Evolutionary conservation across 2,329 filamentous ascomycete species (phyloP), one percentile per base, ranked within the genome.

Genomic region (Calonectria hongkongensis): DNA sequence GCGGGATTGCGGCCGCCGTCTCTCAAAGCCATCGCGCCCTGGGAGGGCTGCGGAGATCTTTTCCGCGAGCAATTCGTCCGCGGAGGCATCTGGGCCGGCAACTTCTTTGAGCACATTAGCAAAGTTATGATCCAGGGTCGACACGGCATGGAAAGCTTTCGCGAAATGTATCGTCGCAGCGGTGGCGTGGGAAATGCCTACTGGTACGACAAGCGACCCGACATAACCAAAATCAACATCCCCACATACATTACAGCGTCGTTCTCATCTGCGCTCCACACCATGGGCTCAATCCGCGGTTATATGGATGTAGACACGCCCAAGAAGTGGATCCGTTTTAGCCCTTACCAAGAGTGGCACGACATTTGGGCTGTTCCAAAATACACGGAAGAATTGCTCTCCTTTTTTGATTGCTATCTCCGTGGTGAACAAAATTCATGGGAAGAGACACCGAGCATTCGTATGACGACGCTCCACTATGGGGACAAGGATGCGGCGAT

Each of bases 321-420:
- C 10, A 74, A 86, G 7, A 88, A 88, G 75, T 88, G 86, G 87
- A 79, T 88, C 27, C 82, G 83, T 0, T 84, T 39, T 13, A 21
- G 54, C 41, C 68, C 68, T 2, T 70, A 56, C 33, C 68, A 70
- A 47, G 60, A 70, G 50, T 70, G 68, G 68, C 64, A 58, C 27
- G 68, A 66, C 21, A 51, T 66, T 15, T 70, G 60, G 60, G 58
- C 27, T 6, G 36, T 27, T 9, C 48, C 36, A 27, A 51, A 70
- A 41, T 33, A 51, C 5, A 58, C 25, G 2, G 50, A 56, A 9
- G 68, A 70, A 28, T 62, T 70, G 4, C 13, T 39, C 1, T 45
- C 39, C 2, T 70, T 66, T 30, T 70, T 70, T 18, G 68, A 70
- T 27, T 39, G 50, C 36, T 70, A 54, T 18, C 56, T 70, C 4